Evolutionary conservation across 1,284 basidiomycete species (phyloP).

Genomic region (Puccinia coronata): DNA sequence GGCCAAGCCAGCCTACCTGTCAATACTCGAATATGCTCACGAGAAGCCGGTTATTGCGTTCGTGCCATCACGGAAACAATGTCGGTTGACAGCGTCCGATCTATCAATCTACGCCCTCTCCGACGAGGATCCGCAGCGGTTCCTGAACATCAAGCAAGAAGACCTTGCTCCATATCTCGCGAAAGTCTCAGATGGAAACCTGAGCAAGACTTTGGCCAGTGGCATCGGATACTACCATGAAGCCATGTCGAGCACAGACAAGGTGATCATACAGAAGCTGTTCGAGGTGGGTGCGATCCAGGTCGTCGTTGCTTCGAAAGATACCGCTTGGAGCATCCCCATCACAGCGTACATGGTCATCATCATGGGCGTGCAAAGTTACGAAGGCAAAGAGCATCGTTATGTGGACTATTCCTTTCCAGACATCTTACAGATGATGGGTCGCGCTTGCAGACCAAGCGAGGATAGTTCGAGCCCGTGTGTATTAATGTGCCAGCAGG

Average conservation of each 20-base stretch:
- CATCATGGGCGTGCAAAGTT: slow-evolving; percentile 96
- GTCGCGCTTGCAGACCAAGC: slow-evolving; percentile 82
- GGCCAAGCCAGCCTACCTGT: slow-evolving; percentile 96
- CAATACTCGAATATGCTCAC: slow-evolving; percentile 83
- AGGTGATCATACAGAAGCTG: slow-evolving; percentile 86
- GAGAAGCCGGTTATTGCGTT: slow-evolving; percentile 87
- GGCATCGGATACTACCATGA: slow-evolving; percentile 97
- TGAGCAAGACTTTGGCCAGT: slow-evolving; percentile 80
- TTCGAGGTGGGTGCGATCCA: slow-evolving; percentile 94
- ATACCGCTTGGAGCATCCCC: slow-evolving; percentile 92
- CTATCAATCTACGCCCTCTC: slow-evolving; percentile 84
- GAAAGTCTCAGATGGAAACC: slow-evolving; percentile 73
- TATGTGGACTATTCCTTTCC: slow-evolving; percentile 97
- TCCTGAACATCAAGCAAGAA: slow-evolving; percentile 82
- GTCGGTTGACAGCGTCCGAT: slow-evolving; percentile 87
- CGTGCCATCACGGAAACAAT: slow-evolving; percentile 90
- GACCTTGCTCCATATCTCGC: slow-evolving; percentile 87
- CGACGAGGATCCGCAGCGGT: slow-evolving; percentile 79
- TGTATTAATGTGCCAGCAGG: slow-evolving; percentile 94
- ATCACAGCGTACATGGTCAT: slow-evolving; percentile 94
- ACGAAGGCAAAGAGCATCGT: slow-evolving; percentile 80
- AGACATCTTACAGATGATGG: slow-evolving; percentile 99
- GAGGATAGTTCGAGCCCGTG: slow-evolving; percentile 88
- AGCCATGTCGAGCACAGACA: slow-evolving; percentile 85
- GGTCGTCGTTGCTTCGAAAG: slow-evolving; percentile 90